phyloP scores from a whole-genome alignment of 192 early-diverging fungal genomes.

The Coemansia sp. region DNA sequence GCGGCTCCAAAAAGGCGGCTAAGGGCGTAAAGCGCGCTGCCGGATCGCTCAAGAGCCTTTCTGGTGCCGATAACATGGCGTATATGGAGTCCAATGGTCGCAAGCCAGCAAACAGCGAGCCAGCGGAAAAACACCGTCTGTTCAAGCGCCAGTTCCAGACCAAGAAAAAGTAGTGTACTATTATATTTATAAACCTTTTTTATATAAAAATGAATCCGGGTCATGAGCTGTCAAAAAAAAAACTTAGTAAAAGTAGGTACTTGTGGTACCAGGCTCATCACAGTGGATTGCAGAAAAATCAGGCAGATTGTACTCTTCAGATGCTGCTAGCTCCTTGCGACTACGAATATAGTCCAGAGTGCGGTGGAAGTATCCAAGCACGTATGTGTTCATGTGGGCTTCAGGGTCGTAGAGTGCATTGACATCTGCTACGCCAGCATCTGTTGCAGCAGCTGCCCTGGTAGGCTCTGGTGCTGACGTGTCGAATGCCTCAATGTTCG shows the following conservation, averaged over 20 bases:
- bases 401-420: constrained; percentile 66
- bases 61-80: constrained; percentile 91
- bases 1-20: constrained; percentile 16
- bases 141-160: constrained; percentile 66
- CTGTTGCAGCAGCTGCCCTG: constrained; percentile 52
- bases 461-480: constrained; percentile 53
- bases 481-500: constrained; percentile 73
- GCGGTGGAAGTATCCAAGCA: constrained; percentile 68
- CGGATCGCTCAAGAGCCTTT: constrained; percentile 77
- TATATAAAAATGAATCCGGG: no score
- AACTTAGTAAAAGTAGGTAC: neutral
- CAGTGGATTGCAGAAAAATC: constrained; percentile 54
- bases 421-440: constrained; percentile 52
- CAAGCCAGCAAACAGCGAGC: constrained; percentile 39
- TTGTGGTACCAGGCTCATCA: constrained; percentile 27
- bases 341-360: constrained; percentile 65
- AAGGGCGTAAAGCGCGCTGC: constrained; percentile 55
- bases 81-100: constrained; percentile 75
- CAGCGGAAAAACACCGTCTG: constrained; percentile 61
- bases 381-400: constrained; percentile 63
- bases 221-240: neutral
- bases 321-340: constrained; percentile 50
- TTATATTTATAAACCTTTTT: neutral
- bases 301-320: constrained; percentile 39
- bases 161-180: constrained; percentile 28